These are phyloP conservation scores for Begonia fuchsioides DNA, from an alignment of 306 rosid genomes.

Conservation along the genomic window DNA sequence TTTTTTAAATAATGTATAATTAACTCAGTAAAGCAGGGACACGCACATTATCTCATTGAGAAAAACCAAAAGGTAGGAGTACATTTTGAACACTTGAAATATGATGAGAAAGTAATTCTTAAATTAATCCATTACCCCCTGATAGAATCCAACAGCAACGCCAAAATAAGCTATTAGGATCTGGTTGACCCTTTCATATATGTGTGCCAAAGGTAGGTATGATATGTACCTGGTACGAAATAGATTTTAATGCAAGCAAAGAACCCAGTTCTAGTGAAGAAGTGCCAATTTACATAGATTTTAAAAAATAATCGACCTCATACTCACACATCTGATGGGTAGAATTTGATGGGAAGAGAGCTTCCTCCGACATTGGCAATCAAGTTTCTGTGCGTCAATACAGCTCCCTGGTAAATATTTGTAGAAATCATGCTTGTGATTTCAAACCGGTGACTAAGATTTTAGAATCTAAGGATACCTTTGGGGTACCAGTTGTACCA, in stretches of 20 bases:
- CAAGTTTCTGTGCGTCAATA: conserved; percentile 72
- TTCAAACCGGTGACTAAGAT: too few species aligned
- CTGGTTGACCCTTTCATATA: conserved; percentile 90
- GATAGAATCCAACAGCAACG: conserved; percentile 90
- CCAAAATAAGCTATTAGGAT: conserved; percentile 47
- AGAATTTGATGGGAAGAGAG: conserved; percentile 28
- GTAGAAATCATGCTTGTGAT: too few species aligned
- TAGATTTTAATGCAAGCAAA: conserved; percentile 18
- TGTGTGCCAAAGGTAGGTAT: conserved; percentile 96
- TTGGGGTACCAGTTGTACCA: conserved; percentile 99
- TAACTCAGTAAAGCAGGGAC: too few species aligned
- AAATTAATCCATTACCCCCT: conserved; percentile 52
- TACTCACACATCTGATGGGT: conserved; percentile 82
- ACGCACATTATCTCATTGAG: too few species aligned
- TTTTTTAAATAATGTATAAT: too few species aligned
- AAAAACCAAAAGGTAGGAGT: too few species aligned
- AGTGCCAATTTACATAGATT: too few species aligned
- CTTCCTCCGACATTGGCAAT: conserved; percentile 83
- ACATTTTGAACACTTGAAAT: too few species aligned
- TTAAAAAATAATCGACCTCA: background rate
- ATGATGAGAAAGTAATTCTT: too few species aligned
- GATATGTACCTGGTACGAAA: conserved; percentile 64
- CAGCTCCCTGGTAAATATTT: conserved; percentile 52
- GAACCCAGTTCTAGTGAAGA: conserved; percentile 1
- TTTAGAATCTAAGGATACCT: conserved; percentile 24